These are phyloP conservation scores for Boletus tomentosulus DNA, from an alignment of 768 basidiomycete species.

Conservation along the genomic window DNA sequence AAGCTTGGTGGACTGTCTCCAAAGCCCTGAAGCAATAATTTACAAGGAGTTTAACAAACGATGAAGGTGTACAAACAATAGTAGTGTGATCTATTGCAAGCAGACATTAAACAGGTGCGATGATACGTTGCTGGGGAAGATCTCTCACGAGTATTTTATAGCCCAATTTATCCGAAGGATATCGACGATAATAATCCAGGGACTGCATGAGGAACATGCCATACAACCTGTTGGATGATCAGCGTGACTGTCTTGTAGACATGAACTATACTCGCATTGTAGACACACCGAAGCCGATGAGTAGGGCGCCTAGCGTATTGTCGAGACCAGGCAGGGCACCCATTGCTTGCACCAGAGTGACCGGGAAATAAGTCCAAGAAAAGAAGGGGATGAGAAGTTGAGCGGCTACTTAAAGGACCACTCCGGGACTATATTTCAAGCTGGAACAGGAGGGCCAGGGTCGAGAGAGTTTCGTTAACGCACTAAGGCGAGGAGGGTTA, in stretches of 20 bases:
- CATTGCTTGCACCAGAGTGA: slow-evolving; percentile 15
- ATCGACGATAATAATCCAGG: slow-evolving; percentile 52
- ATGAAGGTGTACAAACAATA: slow-evolving; percentile 28
- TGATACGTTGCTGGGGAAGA: neutral
- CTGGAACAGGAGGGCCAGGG: neutral
- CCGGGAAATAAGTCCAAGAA: neutral
- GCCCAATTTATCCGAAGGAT: slow-evolving; percentile 46
- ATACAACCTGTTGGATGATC: slow-evolving; percentile 38
- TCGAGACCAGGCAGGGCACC: slow-evolving; percentile 22
- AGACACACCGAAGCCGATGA: slow-evolving; percentile 57
- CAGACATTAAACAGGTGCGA: neutral
- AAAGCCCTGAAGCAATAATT: slow-evolving; percentile 34
- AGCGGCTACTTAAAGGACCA: slow-evolving; percentile 1
- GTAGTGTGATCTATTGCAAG: slow-evolving; percentile 25
- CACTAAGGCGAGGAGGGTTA: neutral
- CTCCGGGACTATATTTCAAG: slow-evolving; percentile 9
- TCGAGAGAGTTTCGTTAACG: slow-evolving; percentile 2
- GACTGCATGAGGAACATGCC: slow-evolving; percentile 53
- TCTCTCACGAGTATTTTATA: slow-evolving; percentile 55
- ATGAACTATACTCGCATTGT: slow-evolving; percentile 21
- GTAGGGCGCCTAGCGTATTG: slow-evolving; percentile 57
- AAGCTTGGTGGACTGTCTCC: slow-evolving; percentile 45
- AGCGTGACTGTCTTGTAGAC: slow-evolving; percentile 3
- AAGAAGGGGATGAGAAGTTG: neutral
- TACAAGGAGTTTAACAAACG: neutral